Conservation (phyloP, 805 yeast genomes). For the Nematodospora valgi region DNA sequence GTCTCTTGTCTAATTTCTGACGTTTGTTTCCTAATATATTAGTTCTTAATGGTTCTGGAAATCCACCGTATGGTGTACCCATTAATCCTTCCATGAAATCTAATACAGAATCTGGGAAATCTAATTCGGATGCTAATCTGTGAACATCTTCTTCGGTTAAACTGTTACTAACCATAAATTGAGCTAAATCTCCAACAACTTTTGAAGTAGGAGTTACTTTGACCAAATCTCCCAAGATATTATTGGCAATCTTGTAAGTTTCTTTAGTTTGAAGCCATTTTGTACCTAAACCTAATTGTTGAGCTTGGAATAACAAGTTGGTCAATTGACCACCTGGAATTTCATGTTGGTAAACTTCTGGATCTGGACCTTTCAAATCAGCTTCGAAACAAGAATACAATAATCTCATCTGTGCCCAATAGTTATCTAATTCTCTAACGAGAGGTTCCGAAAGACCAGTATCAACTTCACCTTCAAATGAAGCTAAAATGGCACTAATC, state of each 20-base stretch:
- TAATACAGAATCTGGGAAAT: constrained; percentile 97
- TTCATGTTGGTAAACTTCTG: constrained; percentile 97
- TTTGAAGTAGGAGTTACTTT: constrained; percentile 99
- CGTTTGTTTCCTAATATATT: constrained; percentile 90
- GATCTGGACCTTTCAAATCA: constrained; percentile 98
- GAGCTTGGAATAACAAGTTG: constrained; percentile 97
- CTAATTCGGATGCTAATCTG: constrained; percentile 83
- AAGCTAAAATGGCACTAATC: constrained; percentile 86
- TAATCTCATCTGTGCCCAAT: constrained; percentile 99
- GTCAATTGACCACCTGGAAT: constrained; percentile 99
- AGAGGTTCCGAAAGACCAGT: constrained; percentile 65
- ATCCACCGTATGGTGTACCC: constrained; percentile 99
- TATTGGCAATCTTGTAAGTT: constrained; percentile 89
- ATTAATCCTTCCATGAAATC: constrained; percentile 99
- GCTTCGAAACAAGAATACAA: constrained; percentile 97
- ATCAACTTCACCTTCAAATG: constrained; percentile 80
- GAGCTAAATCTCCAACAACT: constrained; percentile 99
- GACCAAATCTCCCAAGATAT: constrained; percentile 90
- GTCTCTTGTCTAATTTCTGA: constrained; percentile 82
- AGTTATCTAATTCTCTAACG: constrained; percentile 82
- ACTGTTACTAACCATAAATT: constrained; percentile 97
- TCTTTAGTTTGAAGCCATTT: constrained; percentile 96
- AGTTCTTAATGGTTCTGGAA: constrained; percentile 98
- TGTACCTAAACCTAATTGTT: constrained; percentile 95
- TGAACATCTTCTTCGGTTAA: constrained; percentile 79